Base-by-base conservation (phyloP, 2,329 filamentous ascomycete genomes). In the Colletotrichum cereale region DNA sequence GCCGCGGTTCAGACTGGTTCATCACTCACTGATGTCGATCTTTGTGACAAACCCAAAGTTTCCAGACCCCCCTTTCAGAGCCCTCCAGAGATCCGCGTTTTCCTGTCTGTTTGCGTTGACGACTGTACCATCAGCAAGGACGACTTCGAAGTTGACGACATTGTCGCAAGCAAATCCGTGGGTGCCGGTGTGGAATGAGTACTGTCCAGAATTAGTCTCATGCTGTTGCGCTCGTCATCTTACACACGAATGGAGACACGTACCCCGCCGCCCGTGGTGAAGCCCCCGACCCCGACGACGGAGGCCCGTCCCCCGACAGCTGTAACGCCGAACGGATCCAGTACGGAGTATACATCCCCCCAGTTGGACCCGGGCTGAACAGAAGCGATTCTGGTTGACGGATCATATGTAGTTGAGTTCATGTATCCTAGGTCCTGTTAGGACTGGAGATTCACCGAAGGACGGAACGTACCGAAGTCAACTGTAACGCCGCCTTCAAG, bases 61-160 rank as follows among this genome's bases (percentile, higher is more conserved):
- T n/a, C n/a, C n/a, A n/a, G n/a, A n/a, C n/a, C 86, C 85, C 7
- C 85, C 85, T 64, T 84, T 83, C 10, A 86, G 77, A 0, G 84
- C 85, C 67, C 80, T 81, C 76, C 79, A 86, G 0, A 87, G 79
- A 50, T 86, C 84, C 0, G 75, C 18, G 60, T 86, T 80, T 11
- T 79, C 66, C 0, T 77, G 48, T 0, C 73, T 74, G 64, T 82
- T 85, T 24, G 81, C 85, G 11, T 83, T 81, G 38, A 86, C 76
- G 34, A 86, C 79, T 3, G 72, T 66, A 8, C 85, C 84, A 61
- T 80, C 75, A 0, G 81, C 82, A 1, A 86, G 79, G 1, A 88
- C 85, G 11, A 88, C 77, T 55, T 86, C 79, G 62, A 79, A 85
- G 56, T 81, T 82, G 38, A 77, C 74, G 2, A 86, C 78, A 53